phyloP scores from a whole-genome alignment of 352 stramenopile species.

The Pythium coloratum region DNA sequence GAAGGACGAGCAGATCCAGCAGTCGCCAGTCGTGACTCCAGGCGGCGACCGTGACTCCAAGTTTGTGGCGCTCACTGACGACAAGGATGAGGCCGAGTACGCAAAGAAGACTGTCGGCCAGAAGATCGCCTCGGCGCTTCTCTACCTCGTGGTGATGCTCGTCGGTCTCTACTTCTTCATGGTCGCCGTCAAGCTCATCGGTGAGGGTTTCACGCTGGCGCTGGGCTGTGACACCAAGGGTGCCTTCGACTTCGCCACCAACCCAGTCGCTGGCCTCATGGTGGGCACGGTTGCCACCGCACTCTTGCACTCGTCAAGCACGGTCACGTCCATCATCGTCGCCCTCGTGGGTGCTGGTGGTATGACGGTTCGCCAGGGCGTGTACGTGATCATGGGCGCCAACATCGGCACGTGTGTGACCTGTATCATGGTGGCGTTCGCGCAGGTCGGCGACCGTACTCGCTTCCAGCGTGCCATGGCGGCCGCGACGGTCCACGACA shows the following conservation, averaged over 20 bases:
- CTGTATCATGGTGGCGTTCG: constrained; percentile 77
- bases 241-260: constrained; percentile 72
- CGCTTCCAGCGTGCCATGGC: constrained; percentile 39
- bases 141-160: constrained; percentile 26
- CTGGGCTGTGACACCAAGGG: constrained; percentile 63
- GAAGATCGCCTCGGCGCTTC: constrained; percentile 6
- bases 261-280: constrained; percentile 75
- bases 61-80: constrained; percentile 1
- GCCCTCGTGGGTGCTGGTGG: constrained; percentile 39
- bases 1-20: too few relatives aligned
- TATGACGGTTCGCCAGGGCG: constrained; percentile 52
- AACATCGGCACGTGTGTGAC: constrained; percentile 79
- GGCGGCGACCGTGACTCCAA: neutral
- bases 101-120: neutral
- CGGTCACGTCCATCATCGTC: constrained; percentile 52
- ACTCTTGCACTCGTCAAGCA: constrained; percentile 48
- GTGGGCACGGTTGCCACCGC: constrained; percentile 76
- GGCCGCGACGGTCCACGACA: constrained; percentile 26
- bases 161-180: constrained; percentile 49
- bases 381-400: constrained; percentile 83
- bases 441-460: constrained; percentile 55
- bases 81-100: constrained; percentile 10
- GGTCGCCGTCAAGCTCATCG: constrained; percentile 41
- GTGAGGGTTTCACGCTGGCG: constrained; percentile 55
- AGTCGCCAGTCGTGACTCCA: too few relatives aligned